Percentiles rank a stretch among this genome's conserved stretches.
phyloP scores from a whole-genome alignment of 768 basidiomycete genomes.

The Candolleomyces efflorescens region DNA sequence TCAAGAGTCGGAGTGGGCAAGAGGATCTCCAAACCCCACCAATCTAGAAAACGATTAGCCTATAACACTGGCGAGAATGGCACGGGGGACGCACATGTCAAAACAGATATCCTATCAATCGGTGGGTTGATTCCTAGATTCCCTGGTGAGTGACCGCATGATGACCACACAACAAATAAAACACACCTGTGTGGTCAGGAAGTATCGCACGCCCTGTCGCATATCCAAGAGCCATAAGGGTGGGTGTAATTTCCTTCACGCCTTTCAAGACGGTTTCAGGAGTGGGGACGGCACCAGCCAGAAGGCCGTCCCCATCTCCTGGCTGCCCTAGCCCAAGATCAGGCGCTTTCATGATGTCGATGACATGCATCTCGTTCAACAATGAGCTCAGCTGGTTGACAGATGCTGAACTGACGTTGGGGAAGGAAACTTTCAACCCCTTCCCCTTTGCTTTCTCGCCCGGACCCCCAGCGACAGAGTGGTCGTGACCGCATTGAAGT shows the following conservation, averaged over 20 bases:
- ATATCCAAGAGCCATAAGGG: conserved; percentile 74
- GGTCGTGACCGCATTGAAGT: conserved; percentile 19
- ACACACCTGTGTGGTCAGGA: conserved; percentile 61
- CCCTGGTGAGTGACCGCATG: conserved; percentile 14
- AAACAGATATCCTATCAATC: conserved; percentile 68
- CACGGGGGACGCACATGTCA: conserved; percentile 59
- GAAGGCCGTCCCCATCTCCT: conserved; percentile 59
- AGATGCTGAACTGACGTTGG: conserved; percentile 44
- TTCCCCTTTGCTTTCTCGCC: conserved; percentile 7
- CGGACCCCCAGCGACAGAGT: background rate
- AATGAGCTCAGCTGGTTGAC: conserved; percentile 44
- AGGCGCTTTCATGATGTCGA: conserved; percentile 56
- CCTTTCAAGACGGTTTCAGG: conserved; percentile 69
- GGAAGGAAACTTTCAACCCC: conserved; percentile 14
- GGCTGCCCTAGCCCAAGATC: conserved; percentile 73
- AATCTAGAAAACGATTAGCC: conserved; percentile 45
- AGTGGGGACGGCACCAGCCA: conserved; percentile 75
- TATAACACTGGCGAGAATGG: background rate
- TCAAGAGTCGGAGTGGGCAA: conserved; percentile 68
- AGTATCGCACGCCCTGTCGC: conserved; percentile 62
- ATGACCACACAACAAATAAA: background rate
- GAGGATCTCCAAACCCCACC: conserved; percentile 86
- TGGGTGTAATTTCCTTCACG: conserved; percentile 65
- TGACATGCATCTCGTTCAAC: conserved; percentile 56
- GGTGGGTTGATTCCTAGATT: conserved; percentile 57